Base-by-base conservation (phyloP, 2,329 filamentous ascomycete genomes). In the Colletotrichum theobromicola region DNA sequence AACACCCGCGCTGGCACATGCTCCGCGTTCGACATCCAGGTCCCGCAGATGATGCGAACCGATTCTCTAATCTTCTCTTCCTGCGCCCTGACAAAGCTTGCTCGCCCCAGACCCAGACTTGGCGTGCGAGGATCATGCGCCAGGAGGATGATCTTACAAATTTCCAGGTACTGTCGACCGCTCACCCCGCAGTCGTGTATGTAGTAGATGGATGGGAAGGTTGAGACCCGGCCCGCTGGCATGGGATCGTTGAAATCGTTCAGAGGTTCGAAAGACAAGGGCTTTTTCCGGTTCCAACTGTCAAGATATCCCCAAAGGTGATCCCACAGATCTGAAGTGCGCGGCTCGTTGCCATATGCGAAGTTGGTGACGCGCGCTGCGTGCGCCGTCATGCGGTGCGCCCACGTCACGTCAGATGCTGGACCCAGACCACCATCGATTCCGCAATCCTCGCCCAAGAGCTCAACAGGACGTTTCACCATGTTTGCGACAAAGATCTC, bases 401-500 rank as follows among this genome's bases (percentile, higher is more conserved):
- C 30, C 58, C 58, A 62, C 15, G 0, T 16, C 7, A 62, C 58
- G 24, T 62, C 58, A 21, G 32, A 15, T 0, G 58, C 58, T 21
- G 7, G 21, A 7, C 30, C 7, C 0, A 62, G 30, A 9, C 28
- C 30, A 8, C 34, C 30, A 7, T 62, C 32, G 0, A 37, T 62
- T 0, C 21, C 32, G 21, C 58, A 62, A 18, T 62, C n/a, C 1
- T 24, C 16, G 12, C 32, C 58, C 0, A 37, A 18, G 0, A 37
- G 32, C 58, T 62, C 58, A 37, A 62, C 32, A 0, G 58, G 58
- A 35, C 58, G 30, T 0, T 62, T 35, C 18, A 37, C 7, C 58
- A 62, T 35, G 21, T 62, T 62, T n/a, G 58, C 58, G 32, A 62
- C 58, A 34, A 35, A 37, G 4, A 62, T 37, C 12, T 62, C 58